A percentile compares a stretch with the other conserved stretches of the same genome.
These are phyloP conservation scores for Aspergillus hiratsukae DNA, from an alignment of 2,329 filamentous ascomycete species.

Conservation along the genomic window DNA sequence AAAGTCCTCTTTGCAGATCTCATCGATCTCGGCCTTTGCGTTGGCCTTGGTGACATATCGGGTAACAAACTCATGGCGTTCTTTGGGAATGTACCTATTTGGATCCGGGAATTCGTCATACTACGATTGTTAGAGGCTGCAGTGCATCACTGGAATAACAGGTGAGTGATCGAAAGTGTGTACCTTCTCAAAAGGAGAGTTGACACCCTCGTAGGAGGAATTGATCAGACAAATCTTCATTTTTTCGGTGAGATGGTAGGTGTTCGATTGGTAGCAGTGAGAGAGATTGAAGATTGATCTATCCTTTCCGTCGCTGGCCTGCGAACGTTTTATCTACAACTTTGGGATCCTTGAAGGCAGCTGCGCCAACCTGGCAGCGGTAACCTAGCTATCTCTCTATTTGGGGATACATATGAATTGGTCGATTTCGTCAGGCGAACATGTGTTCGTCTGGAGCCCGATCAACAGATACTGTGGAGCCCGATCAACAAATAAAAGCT, in stretches of 20 bases:
- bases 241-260: neutral
- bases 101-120: slow-evolving; percentile 1
- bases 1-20: slow-evolving; percentile 5
- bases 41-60: slow-evolving; percentile 2
- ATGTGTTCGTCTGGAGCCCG: too few species aligned
- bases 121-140: neutral
- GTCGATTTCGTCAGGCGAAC: too few species aligned
- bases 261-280: too few species aligned
- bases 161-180: neutral
- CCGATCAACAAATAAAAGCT: too few species aligned
- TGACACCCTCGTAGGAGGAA: neutral
- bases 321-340: too few species aligned
- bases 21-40: slow-evolving; percentile 5
- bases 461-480: too few species aligned
- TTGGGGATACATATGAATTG: too few species aligned
- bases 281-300: too few species aligned
- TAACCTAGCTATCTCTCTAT: too few species aligned
- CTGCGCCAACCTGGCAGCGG: too few species aligned
- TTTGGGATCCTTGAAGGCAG: too few species aligned
- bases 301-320: too few species aligned
- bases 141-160: neutral
- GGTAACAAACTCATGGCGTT: slow-evolving; percentile 2
- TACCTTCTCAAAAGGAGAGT: neutral
- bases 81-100: slow-evolving; percentile 1
- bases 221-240: neutral